These are phyloP conservation scores for Millerago galiae DNA, from an alignment of 805 yeast species.

Conservation along the genomic window DNA sequence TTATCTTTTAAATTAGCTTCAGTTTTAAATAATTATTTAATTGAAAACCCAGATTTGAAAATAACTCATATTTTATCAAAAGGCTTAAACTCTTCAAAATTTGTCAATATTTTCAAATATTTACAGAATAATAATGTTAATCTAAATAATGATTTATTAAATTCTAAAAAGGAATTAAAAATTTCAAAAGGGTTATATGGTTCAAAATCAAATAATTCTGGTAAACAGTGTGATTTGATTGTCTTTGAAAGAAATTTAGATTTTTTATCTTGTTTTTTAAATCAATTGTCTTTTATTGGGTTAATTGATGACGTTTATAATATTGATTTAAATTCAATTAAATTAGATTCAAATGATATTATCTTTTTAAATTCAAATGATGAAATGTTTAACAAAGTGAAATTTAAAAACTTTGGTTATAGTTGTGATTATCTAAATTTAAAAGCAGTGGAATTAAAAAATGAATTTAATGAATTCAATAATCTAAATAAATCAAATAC, in stretches of 20 bases:
- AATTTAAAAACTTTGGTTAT: constrained; percentile 67
- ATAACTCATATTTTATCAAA: constrained; percentile 47
- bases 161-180: constrained; percentile 24
- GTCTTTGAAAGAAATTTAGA: constrained; percentile 78
- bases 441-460: constrained; percentile 65
- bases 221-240: constrained; percentile 60
- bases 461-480: constrained; percentile 56
- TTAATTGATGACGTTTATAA: constrained; percentile 67
- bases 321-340: constrained; percentile 35
- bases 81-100: constrained; percentile 49
- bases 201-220: constrained; percentile 31
- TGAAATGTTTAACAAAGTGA: constrained; percentile 42
- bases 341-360: constrained; percentile 20
- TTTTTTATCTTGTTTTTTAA: constrained; percentile 59
- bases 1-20: constrained; percentile 26
- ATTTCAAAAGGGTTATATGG: constrained; percentile 25
- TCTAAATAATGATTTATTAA: constrained; percentile 27
- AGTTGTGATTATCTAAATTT: constrained; percentile 69
- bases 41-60: constrained; percentile 39
- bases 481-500: constrained; percentile 31
- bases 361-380: constrained; percentile 16
- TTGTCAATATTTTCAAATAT: constrained; percentile 37
- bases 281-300: constrained; percentile 80
- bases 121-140: constrained; percentile 24
- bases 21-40: constrained; percentile 37